These are phyloP conservation scores for Digitaria exilis DNA, from an alignment of 202 grass and related monocot species.

Conservation along the genomic window DNA sequence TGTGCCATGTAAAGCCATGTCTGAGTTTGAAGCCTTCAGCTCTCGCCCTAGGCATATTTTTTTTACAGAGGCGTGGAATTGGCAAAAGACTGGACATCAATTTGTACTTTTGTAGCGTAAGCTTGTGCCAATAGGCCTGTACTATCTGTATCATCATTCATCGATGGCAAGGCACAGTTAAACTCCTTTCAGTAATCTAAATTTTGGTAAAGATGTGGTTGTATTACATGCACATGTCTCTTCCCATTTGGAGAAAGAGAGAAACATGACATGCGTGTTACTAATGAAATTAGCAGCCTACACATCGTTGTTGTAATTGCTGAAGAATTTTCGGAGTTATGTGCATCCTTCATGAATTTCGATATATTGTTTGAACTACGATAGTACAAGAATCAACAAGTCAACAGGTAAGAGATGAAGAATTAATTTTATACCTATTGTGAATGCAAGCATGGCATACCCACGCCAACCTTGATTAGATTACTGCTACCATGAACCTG, in stretches of 20 bases:
- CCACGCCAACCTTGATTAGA: background rate
- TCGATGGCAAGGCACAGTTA: constrained; percentile 26
- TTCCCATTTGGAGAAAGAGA: background rate
- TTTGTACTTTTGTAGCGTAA: constrained; percentile 48
- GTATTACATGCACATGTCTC: background rate
- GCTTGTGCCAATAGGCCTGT: constrained; percentile 46
- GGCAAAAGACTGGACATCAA: constrained; percentile 42
- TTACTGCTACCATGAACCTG: constrained; percentile 16
- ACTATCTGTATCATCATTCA: constrained; percentile 44
- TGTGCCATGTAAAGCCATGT: constrained; percentile 23
- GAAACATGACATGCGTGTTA: background rate
- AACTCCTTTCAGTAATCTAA: constrained; percentile 11
- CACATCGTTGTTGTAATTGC: background rate
- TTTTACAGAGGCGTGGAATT: constrained; percentile 32
- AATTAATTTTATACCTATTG: no score
- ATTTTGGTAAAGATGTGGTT: background rate
- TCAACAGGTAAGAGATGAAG: background rate
- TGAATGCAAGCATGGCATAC: no score
- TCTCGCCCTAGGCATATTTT: constrained; percentile 14
- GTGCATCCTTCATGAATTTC: background rate
- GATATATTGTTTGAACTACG: background rate
- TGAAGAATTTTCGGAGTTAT: background rate
- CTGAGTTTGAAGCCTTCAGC: constrained; percentile 25
- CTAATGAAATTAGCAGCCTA: background rate
- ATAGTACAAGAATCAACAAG: constrained; percentile 10